Conservation (phyloP, 768 basidiomycete genomes). For the Rhodosporidiobolus odoratus region DNA sequence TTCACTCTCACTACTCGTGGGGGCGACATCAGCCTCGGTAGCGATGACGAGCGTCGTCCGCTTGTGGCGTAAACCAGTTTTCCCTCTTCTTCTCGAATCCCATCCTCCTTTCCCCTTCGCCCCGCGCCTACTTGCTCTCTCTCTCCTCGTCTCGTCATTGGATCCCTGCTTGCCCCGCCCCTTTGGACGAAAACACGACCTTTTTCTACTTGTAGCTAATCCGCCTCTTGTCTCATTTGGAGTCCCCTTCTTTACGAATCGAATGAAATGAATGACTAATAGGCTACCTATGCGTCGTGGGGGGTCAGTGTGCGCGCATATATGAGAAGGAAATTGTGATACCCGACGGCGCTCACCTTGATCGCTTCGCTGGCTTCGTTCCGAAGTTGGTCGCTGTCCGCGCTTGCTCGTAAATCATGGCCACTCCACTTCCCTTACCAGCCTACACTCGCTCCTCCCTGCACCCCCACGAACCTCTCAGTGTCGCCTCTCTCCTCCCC, state of each 20-base stretch:
- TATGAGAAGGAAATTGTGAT: too few relatives aligned
- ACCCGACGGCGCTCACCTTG: too few relatives aligned
- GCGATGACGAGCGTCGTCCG: constrained; percentile 81
- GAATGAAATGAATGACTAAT: too few relatives aligned
- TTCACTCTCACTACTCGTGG: constrained; percentile 33
- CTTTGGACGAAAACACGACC: too few relatives aligned
- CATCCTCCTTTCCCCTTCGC: neutral
- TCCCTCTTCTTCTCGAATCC: neutral
- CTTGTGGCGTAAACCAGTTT: constrained; percentile 51
- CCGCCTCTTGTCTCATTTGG: too few relatives aligned
- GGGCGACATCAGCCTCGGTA: constrained; percentile 58
- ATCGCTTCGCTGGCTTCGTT: too few relatives aligned
- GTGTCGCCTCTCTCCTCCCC: constrained; percentile 24
- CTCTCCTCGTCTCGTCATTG: neutral
- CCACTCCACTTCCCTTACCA: neutral
- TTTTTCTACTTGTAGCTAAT: too few relatives aligned
- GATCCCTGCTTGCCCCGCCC: neutral
- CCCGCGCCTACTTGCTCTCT: neutral
- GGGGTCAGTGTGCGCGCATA: too few relatives aligned
- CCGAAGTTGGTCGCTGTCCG: too few relatives aligned
- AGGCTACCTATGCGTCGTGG: too few relatives aligned
- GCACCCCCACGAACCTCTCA: neutral
- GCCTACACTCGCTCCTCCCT: neutral
- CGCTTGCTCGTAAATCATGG: too few relatives aligned
- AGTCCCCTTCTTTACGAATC: too few relatives aligned